Conservation (phyloP, 495 filamentous ascomycete species). For the Copromyces sp. region DNA sequence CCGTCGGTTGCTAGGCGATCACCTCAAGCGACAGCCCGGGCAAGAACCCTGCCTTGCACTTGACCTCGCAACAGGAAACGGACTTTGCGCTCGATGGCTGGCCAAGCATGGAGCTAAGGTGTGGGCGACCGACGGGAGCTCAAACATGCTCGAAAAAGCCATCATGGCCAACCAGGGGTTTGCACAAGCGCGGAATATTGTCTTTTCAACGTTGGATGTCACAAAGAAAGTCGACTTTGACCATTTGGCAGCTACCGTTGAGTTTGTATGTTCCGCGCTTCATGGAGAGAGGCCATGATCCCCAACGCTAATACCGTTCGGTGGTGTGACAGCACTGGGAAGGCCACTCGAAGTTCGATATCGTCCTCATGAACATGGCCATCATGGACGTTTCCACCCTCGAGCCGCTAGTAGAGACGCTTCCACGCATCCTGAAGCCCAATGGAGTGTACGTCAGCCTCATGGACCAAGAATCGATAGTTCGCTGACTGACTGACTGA, state of each 20-base stretch:
- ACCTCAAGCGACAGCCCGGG: conserved; percentile 5
- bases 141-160: conserved; percentile 23
- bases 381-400: conserved; percentile 34
- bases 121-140: conserved; percentile 28
- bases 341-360: conserved; percentile 12
- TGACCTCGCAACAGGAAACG: conserved; percentile 35
- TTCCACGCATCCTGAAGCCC: conserved; percentile 24
- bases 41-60: conserved; percentile 14
- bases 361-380: conserved; percentile 35
- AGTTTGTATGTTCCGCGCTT: background rate
- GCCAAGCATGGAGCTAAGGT: conserved; percentile 20
- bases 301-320: too few species aligned
- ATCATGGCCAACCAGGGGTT: too few species aligned
- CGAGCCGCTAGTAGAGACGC: conserved; percentile 22
- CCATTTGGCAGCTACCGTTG: conserved; percentile 5
- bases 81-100: conserved; percentile 30
- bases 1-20: conserved; percentile 15
- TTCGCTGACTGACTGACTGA: background rate
- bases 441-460: conserved; percentile 26
- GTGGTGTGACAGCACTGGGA: conserved; percentile 4
- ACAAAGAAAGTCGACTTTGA: conserved; percentile 21
- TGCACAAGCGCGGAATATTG: conserved; percentile 4
- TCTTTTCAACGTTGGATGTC: conserved; percentile 22
- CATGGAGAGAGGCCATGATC: too few species aligned
- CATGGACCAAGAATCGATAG: background rate